These are phyloP conservation scores for Camillea tinctor DNA, from an alignment of 2,329 filamentous ascomycete genomes.

Conservation along the genomic window DNA sequence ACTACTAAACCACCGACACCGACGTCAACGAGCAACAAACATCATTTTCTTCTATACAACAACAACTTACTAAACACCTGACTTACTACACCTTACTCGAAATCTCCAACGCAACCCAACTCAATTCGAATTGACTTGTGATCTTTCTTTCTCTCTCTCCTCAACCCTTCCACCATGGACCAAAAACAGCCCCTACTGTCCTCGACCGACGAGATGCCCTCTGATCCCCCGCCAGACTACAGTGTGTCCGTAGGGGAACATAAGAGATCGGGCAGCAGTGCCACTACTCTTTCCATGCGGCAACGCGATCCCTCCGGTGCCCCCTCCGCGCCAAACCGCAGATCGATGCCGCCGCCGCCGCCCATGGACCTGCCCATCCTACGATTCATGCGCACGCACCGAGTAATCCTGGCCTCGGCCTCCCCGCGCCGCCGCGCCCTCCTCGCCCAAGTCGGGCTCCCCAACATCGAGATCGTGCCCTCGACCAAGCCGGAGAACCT, in stretches of 20 bases:
- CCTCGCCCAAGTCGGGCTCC: conserved; percentile 78
- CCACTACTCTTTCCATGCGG: conserved; percentile 14
- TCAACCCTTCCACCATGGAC: conserved; percentile 18
- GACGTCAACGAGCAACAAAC: too few relatives aligned
- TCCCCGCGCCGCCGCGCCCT: conserved; percentile 84
- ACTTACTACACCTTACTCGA: background rate
- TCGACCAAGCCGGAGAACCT: conserved; percentile 84
- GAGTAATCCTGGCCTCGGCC: conserved; percentile 85
- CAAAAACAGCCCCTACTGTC: conserved; percentile 19
- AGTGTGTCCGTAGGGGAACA: conserved; percentile 41
- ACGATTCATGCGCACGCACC: conserved; percentile 69
- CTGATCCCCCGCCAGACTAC: conserved; percentile 48
- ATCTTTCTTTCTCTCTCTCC: background rate
- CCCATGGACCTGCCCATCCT: conserved; percentile 81
- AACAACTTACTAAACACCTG: too few relatives aligned
- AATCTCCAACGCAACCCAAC: background rate
- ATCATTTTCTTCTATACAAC: too few relatives aligned
- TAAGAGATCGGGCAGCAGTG: conserved; percentile 3
- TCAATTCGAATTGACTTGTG: background rate
- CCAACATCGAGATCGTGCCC: conserved; percentile 78
- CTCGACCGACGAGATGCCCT: conserved; percentile 20
- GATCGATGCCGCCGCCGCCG: conserved; percentile 37
- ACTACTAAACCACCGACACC: too few relatives aligned
- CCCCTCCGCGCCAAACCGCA: conserved; percentile 12
- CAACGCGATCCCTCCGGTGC: conserved; percentile 6